A percentile compares a stretch with the other conserved stretches of the same genome.
phyloP scores from a whole-genome alignment of 345 rosid species.

The Populus nigra region DNA sequence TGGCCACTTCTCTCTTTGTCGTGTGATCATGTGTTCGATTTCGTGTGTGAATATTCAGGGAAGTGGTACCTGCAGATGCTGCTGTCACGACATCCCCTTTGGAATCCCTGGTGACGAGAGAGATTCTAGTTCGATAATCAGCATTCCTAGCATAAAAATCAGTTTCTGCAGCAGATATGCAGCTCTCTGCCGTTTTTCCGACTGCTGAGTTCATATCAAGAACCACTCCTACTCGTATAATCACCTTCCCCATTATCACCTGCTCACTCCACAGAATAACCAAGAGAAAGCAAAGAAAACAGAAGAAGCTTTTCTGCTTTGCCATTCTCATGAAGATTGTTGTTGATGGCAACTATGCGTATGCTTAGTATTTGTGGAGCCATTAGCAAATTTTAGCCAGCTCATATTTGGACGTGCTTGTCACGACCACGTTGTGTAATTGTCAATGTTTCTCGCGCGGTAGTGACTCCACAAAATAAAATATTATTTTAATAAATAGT shows the following conservation, averaged over 20 bases:
- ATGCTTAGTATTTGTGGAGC: no score
- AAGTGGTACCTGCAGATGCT: constrained; percentile 32
- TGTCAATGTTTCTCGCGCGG: no score
- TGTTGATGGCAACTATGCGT: no score
- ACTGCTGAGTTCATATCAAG: constrained; percentile 24
- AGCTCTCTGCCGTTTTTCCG: constrained; percentile 20
- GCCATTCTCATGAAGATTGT: not conserved
- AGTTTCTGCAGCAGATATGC: constrained; percentile 24
- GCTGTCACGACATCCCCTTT: constrained; percentile 26
- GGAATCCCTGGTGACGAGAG: constrained; percentile 27
- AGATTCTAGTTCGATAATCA: constrained; percentile 25
- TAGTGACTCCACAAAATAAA: no score
- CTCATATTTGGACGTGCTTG: no score
- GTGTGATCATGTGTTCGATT: no score
- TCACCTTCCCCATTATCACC: not conserved
- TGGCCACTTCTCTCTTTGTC: no score
- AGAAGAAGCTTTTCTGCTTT: not conserved
- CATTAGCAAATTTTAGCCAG: no score
- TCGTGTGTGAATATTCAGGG: no score
- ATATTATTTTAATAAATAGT: no score
- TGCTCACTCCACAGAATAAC: not conserved
- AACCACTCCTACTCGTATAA: constrained; percentile 31
- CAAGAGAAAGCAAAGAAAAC: not conserved
- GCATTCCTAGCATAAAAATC: constrained; percentile 29
- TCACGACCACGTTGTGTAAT: no score